These are phyloP conservation scores for Ganoderma sp. DNA, from an alignment of 1,284 basidiomycete genomes.

Conservation along the genomic window DNA sequence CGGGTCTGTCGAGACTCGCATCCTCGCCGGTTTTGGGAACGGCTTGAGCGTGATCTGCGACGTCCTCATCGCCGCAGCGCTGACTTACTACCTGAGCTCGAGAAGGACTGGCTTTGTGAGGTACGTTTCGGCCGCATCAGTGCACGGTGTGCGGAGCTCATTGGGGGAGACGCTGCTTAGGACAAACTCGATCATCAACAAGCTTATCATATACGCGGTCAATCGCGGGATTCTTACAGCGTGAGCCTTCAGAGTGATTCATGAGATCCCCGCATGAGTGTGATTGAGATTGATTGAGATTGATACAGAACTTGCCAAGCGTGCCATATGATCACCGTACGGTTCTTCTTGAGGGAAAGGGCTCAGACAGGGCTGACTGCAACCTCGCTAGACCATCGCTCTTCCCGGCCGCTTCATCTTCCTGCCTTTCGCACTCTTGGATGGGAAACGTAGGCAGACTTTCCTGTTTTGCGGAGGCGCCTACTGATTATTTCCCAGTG, in stretches of 20 bases:
- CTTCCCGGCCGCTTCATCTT: neutral
- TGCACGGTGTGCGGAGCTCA: neutral
- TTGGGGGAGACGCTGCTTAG: neutral
- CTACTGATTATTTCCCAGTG: neutral
- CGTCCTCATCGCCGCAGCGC: neutral
- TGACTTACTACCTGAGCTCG: neutral
- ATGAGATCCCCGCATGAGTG: too few relatives aligned
- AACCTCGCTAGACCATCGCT: neutral
- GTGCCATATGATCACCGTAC: neutral
- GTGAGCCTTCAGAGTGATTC: neutral
- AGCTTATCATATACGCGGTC: neutral
- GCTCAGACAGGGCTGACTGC: too few relatives aligned
- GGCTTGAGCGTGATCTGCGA: slow-evolving; percentile 3
- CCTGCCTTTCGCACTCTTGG: neutral
- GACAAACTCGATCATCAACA: neutral
- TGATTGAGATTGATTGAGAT: too few relatives aligned
- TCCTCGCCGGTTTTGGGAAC: neutral
- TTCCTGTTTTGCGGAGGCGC: neutral
- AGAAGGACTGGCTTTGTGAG: neutral
- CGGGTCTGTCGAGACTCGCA: neutral
- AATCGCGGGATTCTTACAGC: neutral
- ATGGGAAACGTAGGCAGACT: neutral
- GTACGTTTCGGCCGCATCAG: neutral
- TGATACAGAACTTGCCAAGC: neutral
- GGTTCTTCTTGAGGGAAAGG: neutral